These are phyloP conservation scores for Suillus fuscotomentosus DNA, from an alignment of 768 basidiomycete species.

Conservation along the genomic window DNA sequence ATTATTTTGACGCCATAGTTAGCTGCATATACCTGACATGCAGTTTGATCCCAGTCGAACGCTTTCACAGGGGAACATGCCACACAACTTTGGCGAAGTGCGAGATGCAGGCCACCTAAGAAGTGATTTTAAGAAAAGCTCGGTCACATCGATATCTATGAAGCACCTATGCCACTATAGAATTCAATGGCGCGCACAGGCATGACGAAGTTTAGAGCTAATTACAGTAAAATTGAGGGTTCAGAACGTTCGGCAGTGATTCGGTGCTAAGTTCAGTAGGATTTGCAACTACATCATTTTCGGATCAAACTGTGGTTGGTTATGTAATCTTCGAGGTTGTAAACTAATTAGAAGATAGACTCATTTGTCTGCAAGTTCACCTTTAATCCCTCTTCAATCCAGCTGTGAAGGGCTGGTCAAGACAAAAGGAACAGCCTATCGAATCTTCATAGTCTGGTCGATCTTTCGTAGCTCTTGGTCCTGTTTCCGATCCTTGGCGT, in stretches of 20 bases:
- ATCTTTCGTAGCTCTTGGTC: neutral
- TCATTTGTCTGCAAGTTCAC: neutral
- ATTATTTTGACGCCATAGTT: conserved; percentile 53
- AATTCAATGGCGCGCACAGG: conserved; percentile 51
- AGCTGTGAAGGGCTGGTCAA: neutral
- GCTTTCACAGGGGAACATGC: conserved; percentile 54
- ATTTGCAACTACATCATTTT: neutral
- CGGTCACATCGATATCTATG: neutral
- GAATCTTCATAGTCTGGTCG: neutral
- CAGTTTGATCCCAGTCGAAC: conserved; percentile 83
- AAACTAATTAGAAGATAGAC: conserved; percentile 1
- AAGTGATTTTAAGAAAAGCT: neutral
- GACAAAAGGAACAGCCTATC: neutral
- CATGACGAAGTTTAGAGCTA: neutral
- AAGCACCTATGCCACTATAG: conserved; percentile 75
- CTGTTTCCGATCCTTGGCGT: neutral
- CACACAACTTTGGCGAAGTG: conserved; percentile 52
- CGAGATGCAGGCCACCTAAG: conserved; percentile 71
- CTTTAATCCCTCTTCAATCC: neutral
- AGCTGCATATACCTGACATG: conserved; percentile 64
- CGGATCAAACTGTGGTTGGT: conserved; percentile 1
- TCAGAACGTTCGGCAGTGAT: no score
- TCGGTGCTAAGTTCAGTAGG: no score
- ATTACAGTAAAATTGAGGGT: no score
- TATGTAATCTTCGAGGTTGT: conserved; percentile 8